Evolutionary conservation across 2,329 filamentous ascomycete species (phyloP).

Genomic region (Venturia aucupariae): DNA sequence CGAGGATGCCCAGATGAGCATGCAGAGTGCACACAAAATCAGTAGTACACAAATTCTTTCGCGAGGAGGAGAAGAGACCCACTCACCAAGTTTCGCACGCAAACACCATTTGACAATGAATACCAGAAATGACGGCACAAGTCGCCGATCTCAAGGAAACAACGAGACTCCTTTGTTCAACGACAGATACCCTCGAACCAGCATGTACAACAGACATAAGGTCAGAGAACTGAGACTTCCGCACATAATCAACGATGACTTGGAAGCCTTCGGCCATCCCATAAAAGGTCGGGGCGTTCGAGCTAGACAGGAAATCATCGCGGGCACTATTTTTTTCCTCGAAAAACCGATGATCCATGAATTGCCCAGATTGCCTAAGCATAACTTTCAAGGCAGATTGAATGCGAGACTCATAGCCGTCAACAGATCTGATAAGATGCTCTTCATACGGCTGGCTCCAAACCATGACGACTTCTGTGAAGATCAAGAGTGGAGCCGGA

Average conservation of each 20-base stretch:
- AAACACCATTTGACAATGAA: background rate
- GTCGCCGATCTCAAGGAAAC: background rate
- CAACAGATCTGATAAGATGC: background rate
- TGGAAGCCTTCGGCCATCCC: background rate
- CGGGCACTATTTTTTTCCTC: background rate
- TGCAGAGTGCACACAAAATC: background rate
- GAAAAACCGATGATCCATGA: background rate
- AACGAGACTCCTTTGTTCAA: background rate
- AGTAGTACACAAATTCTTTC: too few species aligned
- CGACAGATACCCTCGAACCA: background rate
- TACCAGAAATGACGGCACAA: background rate
- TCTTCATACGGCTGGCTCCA: background rate
- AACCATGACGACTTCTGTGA: background rate
- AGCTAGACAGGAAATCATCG: background rate
- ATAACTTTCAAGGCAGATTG: background rate
- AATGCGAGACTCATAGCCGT: background rate
- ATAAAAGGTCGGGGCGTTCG: background rate
- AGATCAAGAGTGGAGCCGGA: background rate
- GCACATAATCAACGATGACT: background rate
- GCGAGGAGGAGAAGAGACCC: background rate
- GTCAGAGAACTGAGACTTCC: background rate
- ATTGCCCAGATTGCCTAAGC: background rate
- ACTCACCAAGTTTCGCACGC: background rate
- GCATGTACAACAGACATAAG: background rate
- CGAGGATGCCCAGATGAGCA: background rate